Evolutionary conservation across 2,329 filamentous ascomycete genomes (phyloP).

Genomic region (Cercospora janseana): DNA sequence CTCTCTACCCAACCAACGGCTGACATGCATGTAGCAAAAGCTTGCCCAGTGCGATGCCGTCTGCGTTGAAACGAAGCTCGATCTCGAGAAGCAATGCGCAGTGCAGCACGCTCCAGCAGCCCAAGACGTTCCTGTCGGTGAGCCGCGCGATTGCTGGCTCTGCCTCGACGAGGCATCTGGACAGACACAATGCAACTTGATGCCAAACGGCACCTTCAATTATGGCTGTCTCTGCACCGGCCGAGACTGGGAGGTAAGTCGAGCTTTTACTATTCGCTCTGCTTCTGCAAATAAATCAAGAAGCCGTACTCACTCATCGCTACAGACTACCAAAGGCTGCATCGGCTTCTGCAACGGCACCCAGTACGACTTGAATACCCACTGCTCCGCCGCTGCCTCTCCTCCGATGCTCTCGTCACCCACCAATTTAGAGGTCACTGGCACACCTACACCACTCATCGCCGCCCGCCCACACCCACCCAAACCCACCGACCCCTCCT

Average conservation of each 20-base stretch:
- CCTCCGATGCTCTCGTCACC: neutral
- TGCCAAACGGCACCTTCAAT: neutral
- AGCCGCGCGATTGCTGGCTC: neutral
- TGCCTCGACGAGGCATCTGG: neutral
- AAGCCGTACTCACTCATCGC: neutral
- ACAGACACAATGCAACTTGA: neutral
- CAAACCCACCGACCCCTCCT: slow-evolving; percentile 2
- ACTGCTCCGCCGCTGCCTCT: slow-evolving; percentile 2
- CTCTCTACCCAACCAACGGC: no score
- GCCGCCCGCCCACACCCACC: neutral
- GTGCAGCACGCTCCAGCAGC: neutral
- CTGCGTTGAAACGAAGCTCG: slow-evolving; percentile 1
- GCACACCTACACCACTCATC: neutral
- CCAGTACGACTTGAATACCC: neutral
- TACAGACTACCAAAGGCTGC: neutral
- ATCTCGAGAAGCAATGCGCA: neutral
- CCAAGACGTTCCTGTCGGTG: neutral
- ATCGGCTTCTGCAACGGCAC: neutral
- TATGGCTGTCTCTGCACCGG: neutral
- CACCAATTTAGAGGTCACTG: neutral
- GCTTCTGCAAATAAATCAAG: neutral
- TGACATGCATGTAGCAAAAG: no score
- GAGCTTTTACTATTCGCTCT: neutral
- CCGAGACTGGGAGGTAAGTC: neutral
- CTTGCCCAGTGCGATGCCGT: no score